Evolutionary conservation across 2,329 filamentous ascomycete genomes (phyloP).

Genomic region (Curvularia spicifera): DNA sequence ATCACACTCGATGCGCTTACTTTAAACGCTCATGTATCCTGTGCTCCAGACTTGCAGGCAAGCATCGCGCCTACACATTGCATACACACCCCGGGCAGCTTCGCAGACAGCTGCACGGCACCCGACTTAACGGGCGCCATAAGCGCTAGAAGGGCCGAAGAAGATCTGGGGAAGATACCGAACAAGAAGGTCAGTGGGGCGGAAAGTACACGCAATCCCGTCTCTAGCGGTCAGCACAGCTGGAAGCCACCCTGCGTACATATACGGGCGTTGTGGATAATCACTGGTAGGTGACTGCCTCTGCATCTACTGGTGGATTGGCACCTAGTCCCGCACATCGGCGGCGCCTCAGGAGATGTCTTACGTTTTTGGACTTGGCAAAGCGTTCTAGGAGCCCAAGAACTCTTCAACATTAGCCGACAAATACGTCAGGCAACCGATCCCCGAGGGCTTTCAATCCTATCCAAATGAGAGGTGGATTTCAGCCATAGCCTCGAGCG

Average conservation of each 20-base stretch:
- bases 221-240: constrained; percentile 22
- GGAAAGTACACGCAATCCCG: constrained; percentile 13
- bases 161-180: constrained; percentile 26
- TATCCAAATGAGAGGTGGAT: constrained; percentile 9
- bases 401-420: constrained; percentile 7
- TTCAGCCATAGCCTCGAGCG: constrained; percentile 7
- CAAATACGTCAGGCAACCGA: constrained; percentile 5
- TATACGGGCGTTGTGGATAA: constrained; percentile 9
- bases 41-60: constrained; percentile 12
- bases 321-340: constrained; percentile 10
- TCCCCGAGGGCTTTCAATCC: constrained; percentile 7
- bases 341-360: constrained; percentile 7
- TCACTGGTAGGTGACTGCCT: constrained; percentile 2
- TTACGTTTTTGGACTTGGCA: constrained; percentile 6
- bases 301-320: constrained; percentile 12
- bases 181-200: constrained; percentile 14
- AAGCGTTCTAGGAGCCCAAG: neutral
- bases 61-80: constrained; percentile 12
- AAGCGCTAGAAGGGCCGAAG: constrained; percentile 30
- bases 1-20: constrained; percentile 6
- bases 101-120: constrained; percentile 19
- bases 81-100: constrained; percentile 15
- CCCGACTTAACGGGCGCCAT: constrained; percentile 24
- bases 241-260: constrained; percentile 20
- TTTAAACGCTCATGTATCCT: constrained; percentile 1